These are phyloP conservation scores for Thymus mandschuricus DNA, from an alignment of 257 asterid species.

Conservation along the genomic window DNA sequence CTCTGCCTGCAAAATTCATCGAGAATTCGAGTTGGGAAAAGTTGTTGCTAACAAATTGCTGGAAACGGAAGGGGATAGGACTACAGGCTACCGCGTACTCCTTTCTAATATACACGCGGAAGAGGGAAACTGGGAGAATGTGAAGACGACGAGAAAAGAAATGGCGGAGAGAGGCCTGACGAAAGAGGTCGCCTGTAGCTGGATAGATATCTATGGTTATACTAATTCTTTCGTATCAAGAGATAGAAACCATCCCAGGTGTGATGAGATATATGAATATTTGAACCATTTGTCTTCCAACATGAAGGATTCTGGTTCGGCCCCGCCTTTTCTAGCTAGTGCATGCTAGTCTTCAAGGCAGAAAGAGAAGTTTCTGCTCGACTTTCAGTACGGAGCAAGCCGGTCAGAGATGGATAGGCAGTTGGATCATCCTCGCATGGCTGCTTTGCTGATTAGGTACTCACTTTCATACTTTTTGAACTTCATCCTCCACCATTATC, in stretches of 20 bases:
- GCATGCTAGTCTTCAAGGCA: conserved; percentile 40
- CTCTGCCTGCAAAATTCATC: conserved; percentile 74
- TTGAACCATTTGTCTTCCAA: conserved; percentile 57
- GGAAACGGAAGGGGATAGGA: conserved; percentile 51
- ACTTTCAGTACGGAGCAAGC: neutral
- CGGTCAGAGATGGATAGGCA: conserved; percentile 1
- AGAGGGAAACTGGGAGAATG: conserved; percentile 82
- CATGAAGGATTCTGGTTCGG: conserved; percentile 63
- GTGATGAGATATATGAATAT: conserved; percentile 46
- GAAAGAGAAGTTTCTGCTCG: neutral
- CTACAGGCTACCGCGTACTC: conserved; percentile 69
- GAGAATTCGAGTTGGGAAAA: conserved; percentile 74
- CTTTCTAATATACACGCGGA: conserved; percentile 89
- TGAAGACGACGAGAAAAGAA: conserved; percentile 59
- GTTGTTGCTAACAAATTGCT: conserved; percentile 70
- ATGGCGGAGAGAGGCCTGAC: conserved; percentile 62
- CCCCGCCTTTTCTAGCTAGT: conserved; percentile 35
- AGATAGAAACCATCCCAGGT: conserved; percentile 57
- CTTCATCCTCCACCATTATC: too few species aligned
- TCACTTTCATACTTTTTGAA: too few species aligned
- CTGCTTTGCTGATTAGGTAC: neutral
- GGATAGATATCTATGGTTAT: conserved; percentile 70
- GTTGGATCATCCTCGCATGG: conserved; percentile 6
- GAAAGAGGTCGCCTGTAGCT: conserved; percentile 90
- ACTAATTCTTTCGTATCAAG: conserved; percentile 57